These are phyloP conservation scores for Myriosclerotinia duriaeana DNA, from an alignment of 2,329 filamentous ascomycete species.

Conservation along the genomic window DNA sequence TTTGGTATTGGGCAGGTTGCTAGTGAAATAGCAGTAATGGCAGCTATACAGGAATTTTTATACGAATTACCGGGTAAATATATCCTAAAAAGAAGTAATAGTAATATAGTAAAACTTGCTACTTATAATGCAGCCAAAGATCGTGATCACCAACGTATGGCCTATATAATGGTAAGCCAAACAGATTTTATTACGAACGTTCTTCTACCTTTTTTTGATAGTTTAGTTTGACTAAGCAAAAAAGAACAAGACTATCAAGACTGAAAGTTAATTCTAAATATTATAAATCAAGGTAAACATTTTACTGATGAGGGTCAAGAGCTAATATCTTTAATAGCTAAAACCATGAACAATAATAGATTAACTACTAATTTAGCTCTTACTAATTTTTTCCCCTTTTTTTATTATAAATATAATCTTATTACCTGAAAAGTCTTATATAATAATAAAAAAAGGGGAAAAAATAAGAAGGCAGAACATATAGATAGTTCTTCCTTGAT, in stretches of 20 bases:
- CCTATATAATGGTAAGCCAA: background rate
- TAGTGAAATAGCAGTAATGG: background rate
- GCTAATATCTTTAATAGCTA: too few relatives aligned
- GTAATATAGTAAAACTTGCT: background rate
- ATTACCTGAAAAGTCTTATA: too few relatives aligned
- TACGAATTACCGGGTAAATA: background rate
- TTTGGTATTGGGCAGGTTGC: background rate
- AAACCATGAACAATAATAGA: too few relatives aligned
- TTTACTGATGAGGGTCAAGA: too few relatives aligned
- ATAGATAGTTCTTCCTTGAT: too few relatives aligned
- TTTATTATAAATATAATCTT: too few relatives aligned
- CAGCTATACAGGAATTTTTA: background rate
- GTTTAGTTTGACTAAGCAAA: background rate
- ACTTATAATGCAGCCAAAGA: background rate
- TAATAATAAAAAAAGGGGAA: too few relatives aligned
- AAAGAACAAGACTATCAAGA: background rate
- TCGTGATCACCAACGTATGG: background rate
- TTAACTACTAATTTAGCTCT: too few relatives aligned
- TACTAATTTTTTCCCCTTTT: too few relatives aligned
- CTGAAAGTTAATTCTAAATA: too few relatives aligned
- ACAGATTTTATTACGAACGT: background rate
- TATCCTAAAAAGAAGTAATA: background rate
- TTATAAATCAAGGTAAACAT: too few relatives aligned
- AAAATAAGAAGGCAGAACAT: too few relatives aligned
- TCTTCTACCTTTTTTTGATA: background rate